Conservation (phyloP, 805 yeast genomes). For the Candida gorgasii region DNA sequence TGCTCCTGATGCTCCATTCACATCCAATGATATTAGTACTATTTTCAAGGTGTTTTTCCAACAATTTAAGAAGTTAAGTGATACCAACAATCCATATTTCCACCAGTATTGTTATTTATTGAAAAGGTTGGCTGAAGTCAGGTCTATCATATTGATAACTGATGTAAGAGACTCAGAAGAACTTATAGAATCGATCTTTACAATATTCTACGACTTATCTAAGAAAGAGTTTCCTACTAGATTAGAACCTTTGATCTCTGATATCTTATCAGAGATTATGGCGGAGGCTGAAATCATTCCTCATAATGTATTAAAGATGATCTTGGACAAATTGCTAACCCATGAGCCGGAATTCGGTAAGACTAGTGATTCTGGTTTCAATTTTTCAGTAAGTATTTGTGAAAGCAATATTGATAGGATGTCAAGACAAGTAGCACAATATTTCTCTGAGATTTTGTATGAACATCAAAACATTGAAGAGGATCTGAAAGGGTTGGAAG, state of each 20-base stretch:
- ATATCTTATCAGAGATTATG: conserved; percentile 72
- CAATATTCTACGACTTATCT: conserved; percentile 57
- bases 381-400: conserved; percentile 66
- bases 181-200: conserved; percentile 57
- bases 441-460: conserved; percentile 73
- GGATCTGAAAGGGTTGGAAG: conserved; percentile 32
- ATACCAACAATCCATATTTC: conserved; percentile 59
- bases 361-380: conserved; percentile 59
- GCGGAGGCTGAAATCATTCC: conserved; percentile 71
- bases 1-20: conserved; percentile 91
- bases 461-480: conserved; percentile 36
- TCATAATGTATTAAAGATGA: conserved; percentile 55
- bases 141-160: conserved; percentile 70
- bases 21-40: conserved; percentile 58
- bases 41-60: conserved; percentile 66
- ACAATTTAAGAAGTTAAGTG: conserved; percentile 58
- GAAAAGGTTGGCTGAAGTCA: conserved; percentile 69
- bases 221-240: conserved; percentile 47
- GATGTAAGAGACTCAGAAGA: conserved; percentile 67
- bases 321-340: conserved; percentile 61
- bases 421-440: conserved; percentile 74
- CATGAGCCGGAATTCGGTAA: conserved; percentile 9
- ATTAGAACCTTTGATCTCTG: conserved; percentile 63
- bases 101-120: conserved; percentile 64
- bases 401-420: conserved; percentile 69